Conservation (phyloP, 192 early-diverging fungal genomes). For the Dimargaris verticillata region DNA sequence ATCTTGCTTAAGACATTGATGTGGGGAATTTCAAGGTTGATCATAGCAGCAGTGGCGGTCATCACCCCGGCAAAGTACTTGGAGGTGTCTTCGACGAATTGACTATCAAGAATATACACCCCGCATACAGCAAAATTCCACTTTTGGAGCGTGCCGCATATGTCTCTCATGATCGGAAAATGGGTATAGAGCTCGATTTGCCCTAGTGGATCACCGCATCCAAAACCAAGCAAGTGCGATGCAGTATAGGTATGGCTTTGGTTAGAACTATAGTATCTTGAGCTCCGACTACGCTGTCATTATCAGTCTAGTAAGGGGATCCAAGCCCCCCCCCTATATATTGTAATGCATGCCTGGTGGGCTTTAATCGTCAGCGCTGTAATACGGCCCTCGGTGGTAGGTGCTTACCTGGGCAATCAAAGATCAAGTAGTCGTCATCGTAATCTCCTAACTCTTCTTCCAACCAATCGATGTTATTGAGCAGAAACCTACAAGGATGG, state of each 20-base stretch:
- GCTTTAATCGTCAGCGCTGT: no score
- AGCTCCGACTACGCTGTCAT: no score
- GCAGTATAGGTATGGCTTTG: no score
- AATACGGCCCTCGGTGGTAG: neutral
- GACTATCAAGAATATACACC: conserved; percentile 82
- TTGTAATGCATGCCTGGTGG: no score
- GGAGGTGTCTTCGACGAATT: conserved; percentile 88
- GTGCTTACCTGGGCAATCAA: conserved; percentile 73
- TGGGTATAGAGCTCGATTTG: conserved; percentile 99
- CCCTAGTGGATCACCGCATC: conserved; percentile 25
- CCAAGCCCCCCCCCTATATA: no score
- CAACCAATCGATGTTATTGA: conserved; percentile 93
- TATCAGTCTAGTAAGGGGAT: no score
- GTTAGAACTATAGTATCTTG: no score
- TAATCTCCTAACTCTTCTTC: conserved; percentile 82
- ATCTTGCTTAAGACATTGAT: conserved; percentile 97
- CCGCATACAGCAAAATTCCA: conserved; percentile 77
- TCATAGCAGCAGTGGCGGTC: conserved; percentile 89
- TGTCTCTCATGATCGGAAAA: conserved; percentile 79
- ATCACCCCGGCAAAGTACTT: conserved; percentile 96
- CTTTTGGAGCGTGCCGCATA: conserved; percentile 50
- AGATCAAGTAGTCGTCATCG: conserved; percentile 91
- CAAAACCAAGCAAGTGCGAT: no score
- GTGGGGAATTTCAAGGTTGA: conserved; percentile 93
- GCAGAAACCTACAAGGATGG: no score